Conservation (phyloP, 2,329 filamentous ascomycete genomes). For the Daldinia sp. region DNA sequence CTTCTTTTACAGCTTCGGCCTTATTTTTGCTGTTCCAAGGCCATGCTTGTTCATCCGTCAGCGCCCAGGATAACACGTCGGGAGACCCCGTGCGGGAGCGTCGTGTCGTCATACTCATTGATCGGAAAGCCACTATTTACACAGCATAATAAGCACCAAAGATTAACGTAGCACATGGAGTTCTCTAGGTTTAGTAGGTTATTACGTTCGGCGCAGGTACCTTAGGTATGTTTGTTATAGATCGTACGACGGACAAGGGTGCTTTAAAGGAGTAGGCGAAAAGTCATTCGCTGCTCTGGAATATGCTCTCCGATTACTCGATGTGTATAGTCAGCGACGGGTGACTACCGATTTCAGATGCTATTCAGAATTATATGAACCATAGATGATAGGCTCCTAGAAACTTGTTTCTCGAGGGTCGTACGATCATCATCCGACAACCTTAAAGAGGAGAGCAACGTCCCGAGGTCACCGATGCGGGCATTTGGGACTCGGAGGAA, state of each 20-base stretch:
- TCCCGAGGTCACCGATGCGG: constrained; percentile 8
- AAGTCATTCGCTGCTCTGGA: background rate
- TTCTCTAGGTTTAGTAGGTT: background rate
- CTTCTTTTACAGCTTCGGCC: constrained; percentile 29
- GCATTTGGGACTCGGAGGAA: constrained; percentile 19
- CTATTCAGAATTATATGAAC: background rate
- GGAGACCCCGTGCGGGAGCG: background rate
- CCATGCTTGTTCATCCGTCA: constrained; percentile 4
- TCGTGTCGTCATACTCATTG: constrained; percentile 7
- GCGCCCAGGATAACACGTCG: constrained; percentile 6
- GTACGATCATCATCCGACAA: constrained; percentile 34
- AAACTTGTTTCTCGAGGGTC: constrained; percentile 9
- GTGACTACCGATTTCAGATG: background rate
- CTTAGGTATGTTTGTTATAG: background rate
- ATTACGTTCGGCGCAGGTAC: background rate
- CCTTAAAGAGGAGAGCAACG: constrained; percentile 18
- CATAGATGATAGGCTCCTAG: constrained; percentile 2
- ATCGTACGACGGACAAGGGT: constrained; percentile 21
- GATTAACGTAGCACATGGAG: background rate
- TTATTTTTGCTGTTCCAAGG: constrained; percentile 5
- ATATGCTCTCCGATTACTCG: background rate
- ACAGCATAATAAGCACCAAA: background rate
- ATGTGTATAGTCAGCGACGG: background rate
- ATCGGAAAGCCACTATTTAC: background rate
- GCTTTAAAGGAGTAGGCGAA: background rate